phyloP scores from a whole-genome alignment of 2,329 filamentous ascomycete genomes.

The Aspergillus melleus region DNA sequence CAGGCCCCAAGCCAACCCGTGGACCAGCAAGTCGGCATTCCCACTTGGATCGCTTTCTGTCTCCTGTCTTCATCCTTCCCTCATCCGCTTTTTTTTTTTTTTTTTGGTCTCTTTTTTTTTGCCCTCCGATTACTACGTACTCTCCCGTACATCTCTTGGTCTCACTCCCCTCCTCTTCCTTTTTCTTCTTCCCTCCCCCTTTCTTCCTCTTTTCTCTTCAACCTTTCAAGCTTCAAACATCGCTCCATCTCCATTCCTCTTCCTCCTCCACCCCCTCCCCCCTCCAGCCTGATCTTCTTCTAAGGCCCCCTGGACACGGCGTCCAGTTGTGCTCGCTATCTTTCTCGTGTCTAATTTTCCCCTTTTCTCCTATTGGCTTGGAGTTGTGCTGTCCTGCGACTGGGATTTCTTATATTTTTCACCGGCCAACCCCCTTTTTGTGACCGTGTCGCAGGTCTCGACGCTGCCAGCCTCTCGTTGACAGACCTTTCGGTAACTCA shows the following conservation, averaged over 20 bases:
- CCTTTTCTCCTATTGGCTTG: conserved; percentile 4
- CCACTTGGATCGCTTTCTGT: conserved; percentile 19
- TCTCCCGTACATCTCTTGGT: background rate
- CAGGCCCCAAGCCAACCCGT: conserved; percentile 21
- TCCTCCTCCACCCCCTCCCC: background rate
- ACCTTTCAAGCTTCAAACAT: background rate
- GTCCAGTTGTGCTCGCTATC: conserved; percentile 20
- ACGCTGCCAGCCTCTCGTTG: conserved; percentile 40
- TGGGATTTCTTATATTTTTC: background rate
- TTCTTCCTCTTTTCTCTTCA: conserved; percentile 1
- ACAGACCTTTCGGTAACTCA: conserved; percentile 20
- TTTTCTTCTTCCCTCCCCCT: conserved; percentile 5
- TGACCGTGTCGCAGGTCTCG: conserved; percentile 35
- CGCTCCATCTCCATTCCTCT: conserved; percentile 2
- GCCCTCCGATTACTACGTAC: conserved; percentile 8
- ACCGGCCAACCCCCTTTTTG: conserved; percentile 10
- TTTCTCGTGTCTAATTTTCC: background rate
- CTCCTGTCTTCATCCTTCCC: no score
- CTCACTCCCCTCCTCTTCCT: conserved; percentile 6
- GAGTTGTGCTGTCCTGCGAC: background rate
- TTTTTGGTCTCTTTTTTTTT: conserved; percentile 13
- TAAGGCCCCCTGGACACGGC: conserved; percentile 15
- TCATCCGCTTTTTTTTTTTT: conserved; percentile 6
- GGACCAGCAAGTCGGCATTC: conserved; percentile 23
- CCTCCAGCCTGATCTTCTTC: conserved; percentile 9